A percentile compares a stretch with the other conserved stretches of the same genome.
Evolutionary conservation across 257 asterid species (phyloP).

Genomic region (Datura wrightii): DNA sequence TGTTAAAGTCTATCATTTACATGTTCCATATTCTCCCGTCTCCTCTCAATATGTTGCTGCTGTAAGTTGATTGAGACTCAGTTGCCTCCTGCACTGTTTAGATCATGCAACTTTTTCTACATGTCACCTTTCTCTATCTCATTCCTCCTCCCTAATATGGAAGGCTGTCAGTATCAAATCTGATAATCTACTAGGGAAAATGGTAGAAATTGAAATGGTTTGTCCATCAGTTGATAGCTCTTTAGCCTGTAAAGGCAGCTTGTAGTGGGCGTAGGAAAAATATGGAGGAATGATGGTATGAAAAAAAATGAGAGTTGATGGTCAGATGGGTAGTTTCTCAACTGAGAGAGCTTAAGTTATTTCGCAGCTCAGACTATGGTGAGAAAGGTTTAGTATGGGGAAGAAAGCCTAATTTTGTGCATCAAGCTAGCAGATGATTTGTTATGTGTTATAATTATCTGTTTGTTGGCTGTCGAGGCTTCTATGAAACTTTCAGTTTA

Average conservation of each 20-base stretch:
- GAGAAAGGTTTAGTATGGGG: background rate
- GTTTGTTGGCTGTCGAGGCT: background rate
- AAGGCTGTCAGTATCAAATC: background rate
- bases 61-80: background rate
- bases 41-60: background rate
- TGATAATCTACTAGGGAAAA: background rate
- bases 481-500: background rate
- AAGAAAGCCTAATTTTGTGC: constrained; percentile 10
- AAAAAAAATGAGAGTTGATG: background rate
- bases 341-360: background rate
- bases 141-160: constrained; percentile 3
- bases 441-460: background rate
- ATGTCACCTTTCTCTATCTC: constrained; percentile 8
- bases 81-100: constrained; percentile 15
- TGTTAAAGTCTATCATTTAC: background rate
- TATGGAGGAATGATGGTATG: background rate
- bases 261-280: background rate
- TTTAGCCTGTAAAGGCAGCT: background rate
- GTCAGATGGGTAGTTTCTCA: constrained; percentile 13
- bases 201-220: background rate
- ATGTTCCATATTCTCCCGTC: background rate
- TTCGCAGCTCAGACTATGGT: background rate
- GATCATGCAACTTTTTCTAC: background rate
- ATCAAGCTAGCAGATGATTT: background rate
- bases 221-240: background rate